phyloP scores from a whole-genome alignment of 257 asterid genomes.

The Penstemon davidsonii region DNA sequence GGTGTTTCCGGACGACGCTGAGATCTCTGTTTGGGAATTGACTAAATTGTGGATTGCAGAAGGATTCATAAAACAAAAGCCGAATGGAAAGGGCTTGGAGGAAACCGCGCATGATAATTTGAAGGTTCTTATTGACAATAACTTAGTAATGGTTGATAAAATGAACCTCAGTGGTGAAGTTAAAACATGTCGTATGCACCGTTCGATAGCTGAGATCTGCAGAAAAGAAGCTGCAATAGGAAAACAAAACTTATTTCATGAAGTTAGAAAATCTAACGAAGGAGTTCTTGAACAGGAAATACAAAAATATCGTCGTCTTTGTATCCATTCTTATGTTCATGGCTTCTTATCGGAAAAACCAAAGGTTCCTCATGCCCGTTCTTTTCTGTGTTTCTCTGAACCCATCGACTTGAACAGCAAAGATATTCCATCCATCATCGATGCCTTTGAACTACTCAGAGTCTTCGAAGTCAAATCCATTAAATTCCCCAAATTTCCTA shows the following conservation, averaged over 20 bases:
- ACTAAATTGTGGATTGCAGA: conserved; percentile 34
- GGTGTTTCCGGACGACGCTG: conserved; percentile 25
- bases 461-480: no score
- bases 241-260: conserved; percentile 31
- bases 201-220: conserved; percentile 33
- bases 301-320: conserved; percentile 26
- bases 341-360: conserved; percentile 22
- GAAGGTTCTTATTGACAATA: conserved; percentile 26
- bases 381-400: conserved; percentile 22
- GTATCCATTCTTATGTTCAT: conserved; percentile 31
- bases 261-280: conserved; percentile 16
- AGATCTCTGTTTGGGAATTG: conserved; percentile 27
- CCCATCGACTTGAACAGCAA: background rate
- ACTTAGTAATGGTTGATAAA: conserved; percentile 27
- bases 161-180: conserved; percentile 29
- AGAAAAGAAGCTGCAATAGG: conserved; percentile 28
- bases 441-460: no score
- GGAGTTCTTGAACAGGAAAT: conserved; percentile 19
- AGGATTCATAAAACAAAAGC: conserved; percentile 25
- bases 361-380: conserved; percentile 27
- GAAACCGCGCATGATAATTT: conserved; percentile 24
- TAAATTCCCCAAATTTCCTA: no score
- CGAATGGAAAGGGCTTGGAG: conserved; percentile 19
- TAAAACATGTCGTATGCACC: conserved; percentile 37
- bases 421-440: no score